These are phyloP conservation scores for Uromyces viciae-fabae DNA, from an alignment of 1,284 basidiomycete species.

Conservation along the genomic window DNA sequence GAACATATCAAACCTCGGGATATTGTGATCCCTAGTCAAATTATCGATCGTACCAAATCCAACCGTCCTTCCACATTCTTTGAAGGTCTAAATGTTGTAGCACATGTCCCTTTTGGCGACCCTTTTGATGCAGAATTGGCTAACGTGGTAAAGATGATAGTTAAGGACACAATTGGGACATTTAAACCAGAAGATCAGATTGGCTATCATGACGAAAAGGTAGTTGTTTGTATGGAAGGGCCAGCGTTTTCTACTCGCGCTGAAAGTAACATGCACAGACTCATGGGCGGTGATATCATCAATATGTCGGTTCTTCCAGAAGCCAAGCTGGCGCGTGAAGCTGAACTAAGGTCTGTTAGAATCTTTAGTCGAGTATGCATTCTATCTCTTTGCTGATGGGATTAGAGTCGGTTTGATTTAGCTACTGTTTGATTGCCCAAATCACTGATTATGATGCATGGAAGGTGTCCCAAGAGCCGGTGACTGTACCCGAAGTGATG, in stretches of 20 bases:
- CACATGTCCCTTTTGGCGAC: conserved; percentile 90
- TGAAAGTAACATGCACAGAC: conserved; percentile 88
- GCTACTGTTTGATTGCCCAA: conserved; percentile 38
- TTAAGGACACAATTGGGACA: conserved; percentile 64
- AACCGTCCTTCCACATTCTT: conserved; percentile 82
- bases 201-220: conserved; percentile 72
- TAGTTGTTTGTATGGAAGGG: conserved; percentile 94
- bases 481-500: conserved; percentile 83
- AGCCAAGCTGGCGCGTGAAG: conserved; percentile 90
- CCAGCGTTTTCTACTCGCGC: conserved; percentile 87
- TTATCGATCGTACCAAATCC: conserved; percentile 95
- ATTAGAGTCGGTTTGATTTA: not conserved
- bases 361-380: conserved; percentile 53
- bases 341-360: conserved; percentile 83
- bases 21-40: conserved; percentile 82
- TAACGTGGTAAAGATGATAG: conserved; percentile 63
- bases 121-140: conserved; percentile 63
- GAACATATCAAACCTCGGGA: conserved; percentile 77
- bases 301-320: conserved; percentile 96
- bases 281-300: conserved; percentile 89
- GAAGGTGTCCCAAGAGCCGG: conserved; percentile 70
- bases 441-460: conserved; percentile 58
- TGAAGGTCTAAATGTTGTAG: conserved; percentile 69
- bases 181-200: conserved; percentile 58
- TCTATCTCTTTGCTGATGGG: not conserved